Conservation (phyloP, 2,329 filamentous ascomycete genomes). For the Lecanoromycetidae sp. region DNA sequence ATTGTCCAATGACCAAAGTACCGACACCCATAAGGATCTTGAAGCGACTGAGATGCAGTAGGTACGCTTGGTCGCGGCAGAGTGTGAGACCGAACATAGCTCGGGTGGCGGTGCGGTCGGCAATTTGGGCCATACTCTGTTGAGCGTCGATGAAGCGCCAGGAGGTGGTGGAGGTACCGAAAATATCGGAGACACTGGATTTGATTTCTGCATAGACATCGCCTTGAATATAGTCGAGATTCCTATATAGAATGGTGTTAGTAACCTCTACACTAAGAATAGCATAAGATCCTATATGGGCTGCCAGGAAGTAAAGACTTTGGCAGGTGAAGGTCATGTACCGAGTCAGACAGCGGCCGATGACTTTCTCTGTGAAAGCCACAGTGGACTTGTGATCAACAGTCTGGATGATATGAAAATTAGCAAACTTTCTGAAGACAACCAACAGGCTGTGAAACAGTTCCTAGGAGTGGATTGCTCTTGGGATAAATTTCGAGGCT, state of each 20-base stretch:
- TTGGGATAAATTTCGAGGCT: too few relatives aligned
- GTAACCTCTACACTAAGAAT: background rate
- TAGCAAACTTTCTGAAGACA: too few relatives aligned
- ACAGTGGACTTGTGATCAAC: background rate
- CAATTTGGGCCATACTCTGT: constrained; percentile 1
- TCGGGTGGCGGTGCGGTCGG: constrained; percentile 1
- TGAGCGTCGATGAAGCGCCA: constrained; percentile 5
- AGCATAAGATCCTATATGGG: too few relatives aligned
- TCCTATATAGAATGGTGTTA: too few relatives aligned
- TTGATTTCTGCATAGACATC: background rate
- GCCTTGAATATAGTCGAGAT: background rate
- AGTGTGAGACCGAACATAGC: constrained; percentile 7
- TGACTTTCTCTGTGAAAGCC: background rate
- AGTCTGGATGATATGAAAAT: too few relatives aligned
- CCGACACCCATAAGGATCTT: constrained; percentile 3
- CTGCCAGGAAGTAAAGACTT: background rate
- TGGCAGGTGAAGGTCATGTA: background rate
- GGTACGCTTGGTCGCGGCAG: constrained; percentile 1
- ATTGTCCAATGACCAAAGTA: constrained; percentile 5
- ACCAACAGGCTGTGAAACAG: too few relatives aligned
- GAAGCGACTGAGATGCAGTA: constrained; percentile 1
- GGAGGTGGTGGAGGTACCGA: constrained; percentile 1
- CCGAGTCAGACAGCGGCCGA: background rate
- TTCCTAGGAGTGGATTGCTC: too few relatives aligned
- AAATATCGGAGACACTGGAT: constrained; percentile 3